Base-by-base conservation (phyloP, 345 rosid species). In the Microcos paniculata region DNA sequence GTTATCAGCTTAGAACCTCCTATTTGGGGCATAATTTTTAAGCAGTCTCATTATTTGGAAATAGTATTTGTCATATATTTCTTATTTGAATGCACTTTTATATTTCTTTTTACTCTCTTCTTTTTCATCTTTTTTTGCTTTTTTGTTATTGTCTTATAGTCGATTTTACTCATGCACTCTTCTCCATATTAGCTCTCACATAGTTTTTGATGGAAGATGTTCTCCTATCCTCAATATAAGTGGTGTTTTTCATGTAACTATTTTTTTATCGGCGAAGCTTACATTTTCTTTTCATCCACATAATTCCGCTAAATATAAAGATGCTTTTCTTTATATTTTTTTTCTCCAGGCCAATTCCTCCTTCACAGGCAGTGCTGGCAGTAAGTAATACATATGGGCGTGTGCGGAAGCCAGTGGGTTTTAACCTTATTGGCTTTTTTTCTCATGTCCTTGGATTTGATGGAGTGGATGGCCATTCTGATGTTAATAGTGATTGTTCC, bases 321-420 rank as follows among this genome's bases (percentile, higher is more conserved):
- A 61, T 64, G 49, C 30, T 38, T 43, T 30, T 73, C 55, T 63
- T 75, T 75, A 66, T 78, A 58, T 48, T 79, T 56, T 48, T 79
- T 56, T 84, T 71, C 80, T 84, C 49, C 93, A 96, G 99, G 90
- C 84, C 98, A 77, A 93, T 85, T 87, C 98, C 99, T 78, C 99
- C 99, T 45, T 87, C 99, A 43, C 97, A 89, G 66, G 94, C 93
- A 5, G 99, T 96, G 68, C 86, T 93, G 92, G 94, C 99, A 57
- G 95, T 96, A 46, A 88, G 93, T 82, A 92, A 96, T 84, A 80
- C 88, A 61, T 93, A 96, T 88, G 99, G 99, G 71, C 98, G 99
- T 76, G 99, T 91, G 83, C 79, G 91, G 73, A 96, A 93, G 84
- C 98, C 99, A 11, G 48, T 86, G 61, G 90, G 98, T 83, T 96